Base-by-base conservation (phyloP, 2,329 filamentous ascomycete genomes). In the Pezicula rhizophila region DNA sequence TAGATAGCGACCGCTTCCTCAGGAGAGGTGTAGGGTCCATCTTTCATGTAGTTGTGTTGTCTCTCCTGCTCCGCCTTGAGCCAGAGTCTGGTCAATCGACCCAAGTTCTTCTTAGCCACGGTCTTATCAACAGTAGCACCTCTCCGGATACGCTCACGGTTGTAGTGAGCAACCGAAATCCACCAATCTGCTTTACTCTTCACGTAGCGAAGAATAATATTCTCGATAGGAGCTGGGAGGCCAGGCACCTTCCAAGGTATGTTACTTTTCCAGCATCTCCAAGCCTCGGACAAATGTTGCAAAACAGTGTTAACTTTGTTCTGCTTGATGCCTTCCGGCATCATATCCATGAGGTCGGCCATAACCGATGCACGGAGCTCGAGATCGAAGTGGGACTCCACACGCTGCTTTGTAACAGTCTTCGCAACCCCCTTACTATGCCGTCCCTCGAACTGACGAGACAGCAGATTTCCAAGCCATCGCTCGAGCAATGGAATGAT, bases 111-210 rank as follows among this genome's bases (percentile, higher is more conserved):
- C 80, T 99, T 99, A 4, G 93, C 93, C 23, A 99, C 95, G 3
- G 93, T 99, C 75, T 99, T 99, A 68, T 99, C 93, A 11, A 99
- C 93, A 2, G 93, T 99, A 2, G 93, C 95, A 64, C 93, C 95
- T 68, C 93, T 81, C 59, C 93, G 82, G 63, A 99, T 99, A 67
- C 93, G 87, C 73, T 99, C 93, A 61, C 93, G 87, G 66, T 99
- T 99, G 74, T 99, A 99, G 66, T 99, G 93, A 10, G 93, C 93
- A 28, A 99, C 95, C 18, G 91, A 97, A 52, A 99, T 92, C 93
- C 93, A 99, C 95, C 93, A 99, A 67, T 99, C 93, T 15, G 93
- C 93, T 76, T 99, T 99, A 58, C 90, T 92, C 76, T 99, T 99
- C 60, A 99, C 95, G 61, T 99, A 99, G 62, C 93, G 87, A 53